Conservation (phyloP, 2,329 filamentous ascomycete genomes). For the Biscogniauxia mediterranea region DNA sequence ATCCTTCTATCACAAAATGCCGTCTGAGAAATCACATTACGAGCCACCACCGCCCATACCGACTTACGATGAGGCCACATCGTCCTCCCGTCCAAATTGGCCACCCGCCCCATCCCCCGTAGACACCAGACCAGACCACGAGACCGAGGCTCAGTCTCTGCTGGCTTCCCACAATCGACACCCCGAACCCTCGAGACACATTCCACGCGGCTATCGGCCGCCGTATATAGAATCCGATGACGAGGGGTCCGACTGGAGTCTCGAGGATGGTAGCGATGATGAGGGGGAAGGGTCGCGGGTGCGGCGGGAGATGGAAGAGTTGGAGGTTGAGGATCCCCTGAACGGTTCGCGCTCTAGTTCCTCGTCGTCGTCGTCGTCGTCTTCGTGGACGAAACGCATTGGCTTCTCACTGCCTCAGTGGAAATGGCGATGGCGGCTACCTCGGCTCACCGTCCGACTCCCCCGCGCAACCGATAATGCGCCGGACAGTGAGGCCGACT, state of each 20-base stretch:
- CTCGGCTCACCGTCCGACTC: slow-evolving; percentile 48
- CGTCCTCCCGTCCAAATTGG: slow-evolving; percentile 47
- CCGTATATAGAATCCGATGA: slow-evolving; percentile 69
- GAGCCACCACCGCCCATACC: slow-evolving; percentile 72
- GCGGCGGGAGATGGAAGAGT: slow-evolving; percentile 81
- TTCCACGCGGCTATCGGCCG: slow-evolving; percentile 63
- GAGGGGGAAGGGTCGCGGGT: slow-evolving; percentile 56
- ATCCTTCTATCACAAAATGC: slow-evolving; percentile 30
- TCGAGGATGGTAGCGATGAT: slow-evolving; percentile 42
- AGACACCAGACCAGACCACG: slow-evolving; percentile 63
- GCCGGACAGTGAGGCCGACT: slow-evolving; percentile 15
- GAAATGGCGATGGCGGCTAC: slow-evolving; percentile 55
- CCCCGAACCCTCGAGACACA: slow-evolving; percentile 41
- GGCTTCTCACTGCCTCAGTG: slow-evolving; percentile 52
- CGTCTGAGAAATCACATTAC: slow-evolving; percentile 55
- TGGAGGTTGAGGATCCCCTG: slow-evolving; percentile 75
- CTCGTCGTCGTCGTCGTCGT: slow-evolving; percentile 28
- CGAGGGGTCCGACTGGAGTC: slow-evolving; percentile 49
- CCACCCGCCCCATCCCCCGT: slow-evolving; percentile 58
- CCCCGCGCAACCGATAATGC: slow-evolving; percentile 37
- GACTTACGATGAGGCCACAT: slow-evolving; percentile 77
- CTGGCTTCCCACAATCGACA: slow-evolving; percentile 53
- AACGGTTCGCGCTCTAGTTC: slow-evolving; percentile 33
- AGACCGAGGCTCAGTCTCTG: slow-evolving; percentile 76
- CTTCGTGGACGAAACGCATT: slow-evolving; percentile 55